phyloP scores from a whole-genome alignment of 306 rosid species.

The Fragaria nilgerrensis region DNA sequence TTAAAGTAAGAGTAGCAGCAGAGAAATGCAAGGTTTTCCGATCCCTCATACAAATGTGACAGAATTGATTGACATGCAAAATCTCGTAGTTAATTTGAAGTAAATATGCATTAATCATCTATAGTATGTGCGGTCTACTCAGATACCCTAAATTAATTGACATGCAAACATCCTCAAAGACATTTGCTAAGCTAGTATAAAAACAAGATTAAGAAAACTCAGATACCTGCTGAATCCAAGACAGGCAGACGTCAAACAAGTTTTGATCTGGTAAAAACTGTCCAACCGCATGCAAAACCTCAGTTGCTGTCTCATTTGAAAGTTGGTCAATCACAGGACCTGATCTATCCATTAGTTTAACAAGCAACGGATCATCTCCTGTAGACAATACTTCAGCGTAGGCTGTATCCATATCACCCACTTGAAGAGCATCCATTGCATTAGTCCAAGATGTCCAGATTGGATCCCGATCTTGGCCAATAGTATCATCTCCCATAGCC shows the following conservation, averaged over 20 bases:
- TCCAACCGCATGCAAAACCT: slow-evolving; percentile 65
- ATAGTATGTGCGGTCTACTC: not conserved
- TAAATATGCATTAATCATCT: not conserved
- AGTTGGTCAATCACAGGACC: slow-evolving; percentile 89
- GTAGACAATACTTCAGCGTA: slow-evolving; percentile 78
- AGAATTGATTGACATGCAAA: not conserved
- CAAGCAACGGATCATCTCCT: slow-evolving; percentile 79
- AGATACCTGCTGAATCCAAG: slow-evolving; percentile 95
- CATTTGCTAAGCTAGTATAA: not conserved
- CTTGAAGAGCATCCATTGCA: slow-evolving; percentile 92
- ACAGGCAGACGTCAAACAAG: slow-evolving; percentile 75
- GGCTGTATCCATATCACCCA: slow-evolving; percentile 77
- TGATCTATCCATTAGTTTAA: slow-evolving; percentile 88
- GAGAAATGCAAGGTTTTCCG: not conserved
- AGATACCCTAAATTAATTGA: too few relatives aligned
- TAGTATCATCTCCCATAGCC: slow-evolving; percentile 68
- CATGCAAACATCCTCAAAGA: not conserved
- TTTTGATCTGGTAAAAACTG: slow-evolving; percentile 75
- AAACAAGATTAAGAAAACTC: not conserved
- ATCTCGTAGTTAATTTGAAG: not conserved
- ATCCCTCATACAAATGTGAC: not conserved
- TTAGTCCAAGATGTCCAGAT: slow-evolving; percentile 89
- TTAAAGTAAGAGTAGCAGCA: not conserved
- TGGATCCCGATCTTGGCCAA: slow-evolving; percentile 75
- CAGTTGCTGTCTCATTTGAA: slow-evolving; percentile 69